phyloP scores from a whole-genome alignment of 371 early-diverging fungal genomes.

The Mucor plumbeus region DNA sequence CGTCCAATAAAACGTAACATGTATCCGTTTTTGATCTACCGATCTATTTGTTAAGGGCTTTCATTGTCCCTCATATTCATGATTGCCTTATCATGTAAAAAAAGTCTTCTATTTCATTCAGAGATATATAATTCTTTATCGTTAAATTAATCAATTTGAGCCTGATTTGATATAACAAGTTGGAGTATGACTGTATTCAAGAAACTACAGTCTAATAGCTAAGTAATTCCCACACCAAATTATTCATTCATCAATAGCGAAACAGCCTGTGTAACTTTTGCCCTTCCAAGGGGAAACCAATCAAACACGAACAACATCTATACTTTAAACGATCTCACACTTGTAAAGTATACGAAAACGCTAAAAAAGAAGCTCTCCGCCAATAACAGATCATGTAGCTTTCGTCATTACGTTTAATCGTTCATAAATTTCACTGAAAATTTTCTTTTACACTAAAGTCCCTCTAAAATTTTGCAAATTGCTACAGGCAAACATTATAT shows the following conservation, averaged over 20 bases:
- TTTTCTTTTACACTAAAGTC: no score
- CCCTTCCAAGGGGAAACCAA: constrained; percentile 7
- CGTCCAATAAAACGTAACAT: constrained; percentile 5
- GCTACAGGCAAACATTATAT: no score
- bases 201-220: background rate
- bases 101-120: background rate
- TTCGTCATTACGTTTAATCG: constrained; percentile 8
- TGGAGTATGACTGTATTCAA: no score
- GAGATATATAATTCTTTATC: background rate
- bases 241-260: background rate
- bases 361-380: constrained; percentile 4
- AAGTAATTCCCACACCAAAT: background rate
- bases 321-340: background rate
- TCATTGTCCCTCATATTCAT: background rate
- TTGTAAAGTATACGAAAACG: constrained; percentile 1
- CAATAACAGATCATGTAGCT: constrained; percentile 13
- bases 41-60: background rate
- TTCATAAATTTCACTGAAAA: background rate
- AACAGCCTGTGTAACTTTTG: constrained; percentile 8
- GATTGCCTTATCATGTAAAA: background rate
- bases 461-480: no score
- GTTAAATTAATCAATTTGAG: no score
- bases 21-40: background rate
- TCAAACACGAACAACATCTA: constrained; percentile 12
- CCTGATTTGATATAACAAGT: no score